A percentile compares a stretch with the other conserved stretches of the same genome.
phyloP scores from a whole-genome alignment of 306 rosid genomes.

The Vicia villosa region DNA sequence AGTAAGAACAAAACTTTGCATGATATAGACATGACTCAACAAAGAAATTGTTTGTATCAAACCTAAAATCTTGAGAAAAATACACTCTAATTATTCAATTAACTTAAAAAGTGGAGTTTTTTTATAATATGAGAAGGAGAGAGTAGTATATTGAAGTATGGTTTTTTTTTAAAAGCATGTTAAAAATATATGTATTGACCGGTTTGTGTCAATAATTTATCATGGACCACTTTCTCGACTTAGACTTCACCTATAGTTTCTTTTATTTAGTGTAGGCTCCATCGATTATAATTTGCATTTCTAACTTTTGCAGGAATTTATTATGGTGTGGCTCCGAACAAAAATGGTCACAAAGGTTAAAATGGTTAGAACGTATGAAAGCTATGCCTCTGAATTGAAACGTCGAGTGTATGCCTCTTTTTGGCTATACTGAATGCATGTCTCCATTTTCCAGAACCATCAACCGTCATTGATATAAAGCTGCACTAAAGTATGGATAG shows the following conservation, averaged over 20 bases:
- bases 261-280: background rate
- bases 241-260: background rate
- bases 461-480: background rate
- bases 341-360: background rate
- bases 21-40: no score
- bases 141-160: background rate
- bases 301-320: background rate
- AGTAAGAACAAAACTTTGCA: no score
- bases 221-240: background rate
- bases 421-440: background rate
- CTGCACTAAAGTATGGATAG: background rate
- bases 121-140: no score
- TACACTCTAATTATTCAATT: no score
- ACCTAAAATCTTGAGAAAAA: no score
- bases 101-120: no score
- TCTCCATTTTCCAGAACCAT: background rate
- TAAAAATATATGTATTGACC: background rate
- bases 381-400: background rate
- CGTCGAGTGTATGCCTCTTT: background rate
- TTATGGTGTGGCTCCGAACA: background rate
- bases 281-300: background rate
- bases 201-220: background rate
- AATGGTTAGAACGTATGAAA: background rate
- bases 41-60: no score
- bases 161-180: background rate